A percentile compares a stretch with the other conserved stretches of the same genome.
phyloP scores from a whole-genome alignment of 495 filamentous ascomycete genomes.

The Penicilliopsis zonata region DNA sequence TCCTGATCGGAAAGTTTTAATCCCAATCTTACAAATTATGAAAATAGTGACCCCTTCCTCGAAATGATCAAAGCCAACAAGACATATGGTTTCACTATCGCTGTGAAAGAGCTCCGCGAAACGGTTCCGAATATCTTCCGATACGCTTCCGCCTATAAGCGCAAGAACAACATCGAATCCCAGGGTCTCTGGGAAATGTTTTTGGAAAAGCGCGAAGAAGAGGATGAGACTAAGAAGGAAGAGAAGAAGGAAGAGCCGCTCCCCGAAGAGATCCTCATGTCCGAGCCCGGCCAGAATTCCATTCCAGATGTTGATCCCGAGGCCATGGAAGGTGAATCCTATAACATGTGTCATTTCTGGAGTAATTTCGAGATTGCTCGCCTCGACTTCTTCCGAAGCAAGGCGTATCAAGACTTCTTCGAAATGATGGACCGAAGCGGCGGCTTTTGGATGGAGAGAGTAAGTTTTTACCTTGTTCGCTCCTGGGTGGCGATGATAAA shows the following conservation, averaged over 20 bases:
- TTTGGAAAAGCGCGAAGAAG: slow-evolving; percentile 56
- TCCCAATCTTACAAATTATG: slow-evolving; percentile 94
- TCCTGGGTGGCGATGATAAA: not conserved
- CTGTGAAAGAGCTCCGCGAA: slow-evolving; percentile 95
- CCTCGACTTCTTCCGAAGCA: slow-evolving; percentile 90
- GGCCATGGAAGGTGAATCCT: slow-evolving; percentile 92
- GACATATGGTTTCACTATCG: slow-evolving; percentile 98
- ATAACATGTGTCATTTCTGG: slow-evolving; percentile 99
- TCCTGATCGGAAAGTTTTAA: slow-evolving; percentile 40
- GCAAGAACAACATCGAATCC: slow-evolving; percentile 78
- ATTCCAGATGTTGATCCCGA: slow-evolving; percentile 79
- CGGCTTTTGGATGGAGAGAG: slow-evolving; percentile 97
- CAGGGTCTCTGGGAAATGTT: slow-evolving; percentile 99
- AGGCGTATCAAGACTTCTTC: slow-evolving; percentile 96
- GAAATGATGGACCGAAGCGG: slow-evolving; percentile 98
- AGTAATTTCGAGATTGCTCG: slow-evolving; percentile 98
- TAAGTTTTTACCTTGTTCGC: slow-evolving; percentile 33
- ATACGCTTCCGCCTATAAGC: slow-evolving; percentile 98
- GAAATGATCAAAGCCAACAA: slow-evolving; percentile 89
- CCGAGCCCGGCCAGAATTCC: slow-evolving; percentile 58
- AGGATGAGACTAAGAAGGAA: slow-evolving; percentile 37
- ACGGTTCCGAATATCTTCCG: slow-evolving; percentile 99
- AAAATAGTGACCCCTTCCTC: slow-evolving; percentile 77
- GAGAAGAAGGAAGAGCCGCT: slow-evolving; percentile 59
- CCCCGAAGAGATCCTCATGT: slow-evolving; percentile 72